phyloP scores from a whole-genome alignment of 208 protist species.

The Crithidia expoeki region DNA sequence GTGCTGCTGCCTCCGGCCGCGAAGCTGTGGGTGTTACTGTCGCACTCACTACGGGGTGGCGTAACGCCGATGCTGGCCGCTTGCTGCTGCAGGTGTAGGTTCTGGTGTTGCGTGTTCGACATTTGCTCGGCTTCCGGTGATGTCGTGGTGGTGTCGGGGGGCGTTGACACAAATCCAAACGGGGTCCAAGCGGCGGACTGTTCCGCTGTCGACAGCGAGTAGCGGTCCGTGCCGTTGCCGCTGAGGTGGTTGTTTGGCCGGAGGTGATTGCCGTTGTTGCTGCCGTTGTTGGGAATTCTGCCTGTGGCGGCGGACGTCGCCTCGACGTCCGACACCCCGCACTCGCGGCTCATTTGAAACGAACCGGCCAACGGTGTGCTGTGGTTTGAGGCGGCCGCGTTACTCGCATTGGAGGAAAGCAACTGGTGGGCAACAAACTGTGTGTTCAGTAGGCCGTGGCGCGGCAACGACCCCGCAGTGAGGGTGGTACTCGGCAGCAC shows the following conservation, averaged over 20 bases:
- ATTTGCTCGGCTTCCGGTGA: conserved; percentile 11
- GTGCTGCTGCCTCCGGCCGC: background rate
- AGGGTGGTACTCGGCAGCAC: background rate
- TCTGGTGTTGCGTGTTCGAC: background rate
- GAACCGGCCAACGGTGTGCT: conserved; percentile 32
- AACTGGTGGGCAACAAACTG: conserved; percentile 25
- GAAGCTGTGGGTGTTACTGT: conserved; percentile 6
- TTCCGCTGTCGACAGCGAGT: conserved; percentile 7
- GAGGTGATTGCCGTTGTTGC: background rate
- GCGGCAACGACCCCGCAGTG: background rate
- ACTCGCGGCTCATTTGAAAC: conserved; percentile 25
- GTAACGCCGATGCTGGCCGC: background rate
- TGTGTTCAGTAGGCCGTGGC: conserved; percentile 10
- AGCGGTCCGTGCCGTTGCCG: background rate
- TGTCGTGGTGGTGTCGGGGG: conserved; percentile 19
- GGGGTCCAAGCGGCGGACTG: conserved; percentile 28
- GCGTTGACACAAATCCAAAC: conserved; percentile 20
- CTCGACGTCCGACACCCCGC: conserved; percentile 13
- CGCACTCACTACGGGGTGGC: background rate
- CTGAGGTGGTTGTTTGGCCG: background rate
- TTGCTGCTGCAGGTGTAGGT: conserved; percentile 16
- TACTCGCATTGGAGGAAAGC: conserved; percentile 37
- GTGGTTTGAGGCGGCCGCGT: conserved; percentile 24
- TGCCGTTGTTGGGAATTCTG: background rate
- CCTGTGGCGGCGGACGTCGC: background rate